A percentile compares a stretch with the other conserved stretches of the same genome.
Conservation (phyloP, 2,329 filamentous ascomycete genomes). For the Exophiala sp. region DNA sequence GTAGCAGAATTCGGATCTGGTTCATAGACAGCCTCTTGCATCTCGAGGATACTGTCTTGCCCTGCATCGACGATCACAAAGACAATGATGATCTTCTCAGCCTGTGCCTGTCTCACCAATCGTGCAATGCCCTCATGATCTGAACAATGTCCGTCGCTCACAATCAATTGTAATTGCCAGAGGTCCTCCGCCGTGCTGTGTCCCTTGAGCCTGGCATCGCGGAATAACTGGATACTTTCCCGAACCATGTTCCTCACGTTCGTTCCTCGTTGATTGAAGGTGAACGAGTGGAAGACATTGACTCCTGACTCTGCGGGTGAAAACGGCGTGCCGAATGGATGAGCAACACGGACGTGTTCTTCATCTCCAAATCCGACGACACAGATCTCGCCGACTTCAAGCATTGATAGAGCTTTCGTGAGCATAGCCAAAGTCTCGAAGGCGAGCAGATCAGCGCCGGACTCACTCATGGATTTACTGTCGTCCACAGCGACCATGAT, state of each 20-base stretch:
- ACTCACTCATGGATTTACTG: conserved; percentile 88
- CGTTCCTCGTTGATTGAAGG: conserved; percentile 79
- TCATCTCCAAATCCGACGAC: conserved; percentile 82
- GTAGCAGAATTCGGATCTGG: conserved; percentile 50
- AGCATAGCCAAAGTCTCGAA: conserved; percentile 94
- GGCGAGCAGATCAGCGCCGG: conserved; percentile 70
- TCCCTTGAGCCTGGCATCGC: conserved; percentile 63
- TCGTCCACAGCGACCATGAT: conserved; percentile 97
- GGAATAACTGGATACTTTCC: conserved; percentile 76
- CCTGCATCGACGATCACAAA: conserved; percentile 88
- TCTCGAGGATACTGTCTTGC: conserved; percentile 66
- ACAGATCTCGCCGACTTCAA: conserved; percentile 91
- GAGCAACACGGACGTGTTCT: conserved; percentile 71
- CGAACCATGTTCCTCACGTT: conserved; percentile 77
- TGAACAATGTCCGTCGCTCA: conserved; percentile 91
- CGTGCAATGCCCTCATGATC: conserved; percentile 80
- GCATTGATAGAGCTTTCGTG: conserved; percentile 79
- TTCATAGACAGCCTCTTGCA: conserved; percentile 82
- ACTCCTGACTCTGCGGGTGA: conserved; percentile 70
- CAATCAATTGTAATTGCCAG: conserved; percentile 91
- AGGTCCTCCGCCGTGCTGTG: conserved; percentile 61
- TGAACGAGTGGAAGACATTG: conserved; percentile 79
- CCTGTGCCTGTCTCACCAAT: conserved; percentile 79
- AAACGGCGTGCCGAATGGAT: conserved; percentile 80
- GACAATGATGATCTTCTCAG: conserved; percentile 95